Evolutionary conservation across 768 basidiomycete species (phyloP).

Genomic region (Cantharellus cinnabarinus): DNA sequence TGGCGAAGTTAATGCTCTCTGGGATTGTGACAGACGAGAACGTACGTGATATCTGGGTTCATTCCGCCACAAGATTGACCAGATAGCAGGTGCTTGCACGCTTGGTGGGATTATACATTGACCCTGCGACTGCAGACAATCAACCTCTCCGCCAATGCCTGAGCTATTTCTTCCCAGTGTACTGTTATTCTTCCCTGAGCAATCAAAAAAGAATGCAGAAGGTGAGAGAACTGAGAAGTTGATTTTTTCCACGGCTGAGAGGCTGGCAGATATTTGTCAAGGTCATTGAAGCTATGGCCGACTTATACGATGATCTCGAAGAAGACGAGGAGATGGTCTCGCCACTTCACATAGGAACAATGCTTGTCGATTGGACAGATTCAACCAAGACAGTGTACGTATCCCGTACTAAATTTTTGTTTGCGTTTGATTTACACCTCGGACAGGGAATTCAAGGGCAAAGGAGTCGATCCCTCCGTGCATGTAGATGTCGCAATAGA

Average conservation of each 20-base stretch:
- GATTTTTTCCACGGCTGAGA: slow-evolving; percentile 3
- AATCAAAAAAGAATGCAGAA: slow-evolving; percentile 60
- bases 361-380: slow-evolving; percentile 24
- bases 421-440: slow-evolving; percentile 10
- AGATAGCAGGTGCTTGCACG: slow-evolving; percentile 26
- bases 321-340: slow-evolving; percentile 16
- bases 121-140: slow-evolving; percentile 61
- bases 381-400: slow-evolving; percentile 17
- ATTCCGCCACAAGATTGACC: too few species aligned
- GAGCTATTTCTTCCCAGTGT: slow-evolving; percentile 69
- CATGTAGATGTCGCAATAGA: slow-evolving; percentile 42
- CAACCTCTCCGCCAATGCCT: slow-evolving; percentile 72
- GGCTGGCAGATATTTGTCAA: slow-evolving; percentile 20
- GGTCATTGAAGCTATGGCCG: slow-evolving; percentile 16
- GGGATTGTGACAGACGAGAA: slow-evolving; percentile 54
- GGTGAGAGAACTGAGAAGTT: slow-evolving; percentile 18
- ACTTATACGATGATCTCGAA: slow-evolving; percentile 17
- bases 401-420: slow-evolving; percentile 13
- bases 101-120: slow-evolving; percentile 45
- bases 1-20: slow-evolving; percentile 67
- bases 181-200: slow-evolving; percentile 53
- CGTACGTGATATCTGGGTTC: slow-evolving; percentile 27
- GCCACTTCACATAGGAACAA: slow-evolving; percentile 16
- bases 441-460: slow-evolving; percentile 3
- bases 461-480: slow-evolving; percentile 19